Evolutionary conservation across 148 eudicot species (phyloP).

Genomic region (Salicornia ramosissima): DNA sequence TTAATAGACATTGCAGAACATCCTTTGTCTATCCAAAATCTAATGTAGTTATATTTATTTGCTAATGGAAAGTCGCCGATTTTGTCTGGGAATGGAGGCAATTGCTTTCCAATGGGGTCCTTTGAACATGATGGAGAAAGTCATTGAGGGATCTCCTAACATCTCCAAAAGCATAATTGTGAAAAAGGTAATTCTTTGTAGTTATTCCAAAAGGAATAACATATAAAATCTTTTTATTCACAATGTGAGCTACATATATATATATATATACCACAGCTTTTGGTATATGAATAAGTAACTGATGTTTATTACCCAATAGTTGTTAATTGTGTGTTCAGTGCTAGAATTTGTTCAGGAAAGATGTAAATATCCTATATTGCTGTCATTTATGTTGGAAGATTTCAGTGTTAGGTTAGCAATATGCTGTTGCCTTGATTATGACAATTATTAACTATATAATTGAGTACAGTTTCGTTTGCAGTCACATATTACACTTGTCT

Average conservation of each 20-base stretch:
- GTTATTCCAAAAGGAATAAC: too few relatives aligned
- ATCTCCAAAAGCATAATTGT: constrained; percentile 8
- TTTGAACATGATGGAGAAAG: background rate
- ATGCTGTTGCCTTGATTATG: background rate
- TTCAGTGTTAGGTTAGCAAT: background rate
- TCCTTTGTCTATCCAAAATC: background rate
- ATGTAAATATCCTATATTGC: background rate
- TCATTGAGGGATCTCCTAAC: background rate
- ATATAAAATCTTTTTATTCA: background rate
- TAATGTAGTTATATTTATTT: background rate
- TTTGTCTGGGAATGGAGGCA: constrained; percentile 10
- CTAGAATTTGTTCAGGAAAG: background rate
- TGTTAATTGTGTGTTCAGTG: background rate
- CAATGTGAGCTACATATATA: background rate
- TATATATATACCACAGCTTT: too few relatives aligned
- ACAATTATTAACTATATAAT: too few relatives aligned
- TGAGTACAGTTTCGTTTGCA: background rate
- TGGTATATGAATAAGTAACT: background rate
- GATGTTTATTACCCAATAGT: background rate
- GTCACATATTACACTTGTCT: background rate
- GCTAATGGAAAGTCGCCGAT: background rate
- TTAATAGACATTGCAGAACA: background rate
- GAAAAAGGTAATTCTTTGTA: constrained; percentile 5
- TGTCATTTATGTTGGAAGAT: background rate
- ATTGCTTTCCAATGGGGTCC: background rate